Base-by-base conservation (phyloP, 352 stramenopile species). In the Globisporangium radiosum region DNA sequence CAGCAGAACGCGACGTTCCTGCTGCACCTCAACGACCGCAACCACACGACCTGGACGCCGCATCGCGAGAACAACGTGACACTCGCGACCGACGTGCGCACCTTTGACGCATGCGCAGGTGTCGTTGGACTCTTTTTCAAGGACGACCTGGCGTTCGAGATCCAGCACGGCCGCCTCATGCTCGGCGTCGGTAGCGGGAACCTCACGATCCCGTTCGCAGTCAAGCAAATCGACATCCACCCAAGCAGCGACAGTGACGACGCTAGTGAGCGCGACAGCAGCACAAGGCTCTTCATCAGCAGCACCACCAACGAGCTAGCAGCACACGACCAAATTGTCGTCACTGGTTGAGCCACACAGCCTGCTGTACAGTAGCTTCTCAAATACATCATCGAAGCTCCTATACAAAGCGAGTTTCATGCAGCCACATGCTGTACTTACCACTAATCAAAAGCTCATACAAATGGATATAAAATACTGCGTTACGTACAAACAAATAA, bases 121-220 rank as follows among this genome's bases (percentile, higher is more conserved):
- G 68, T 94, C 6, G 70, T 94, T 40, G 64, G 68, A 9, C 66
- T 90, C 37, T 92, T 89, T 55, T 54, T 92, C 15, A 66, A 79
- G 39, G 70, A 94, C 62, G 52, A 75, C 47, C 69, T 94, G 38
- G 64, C 66, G 6, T 92, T 94, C 61, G 72, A 87, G 58, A 81
- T 94, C 36, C 64, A 79, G 43, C 71, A 75, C 44, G 84, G 84
- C 11, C 59, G 54, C 52, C 83, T 92, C 53, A 70, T 58, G 14
- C 71, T 94, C 57, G 75, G 73, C 25, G 76, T 68, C 2, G 80
- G 71, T 19, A 82, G 64, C 17, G 80, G 76, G 33, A 90, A 90
- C 67, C 76, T 94, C 47, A 81, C 65, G 33, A 84, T 94, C 40
- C 81, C 80, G 7, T 94, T 94, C 59, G 75, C 76, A 14, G 73